Percentiles rank a stretch among this genome's conserved stretches.
Evolutionary conservation across 805 yeast species (phyloP).

Genomic region (Ogataea pignaliae): DNA sequence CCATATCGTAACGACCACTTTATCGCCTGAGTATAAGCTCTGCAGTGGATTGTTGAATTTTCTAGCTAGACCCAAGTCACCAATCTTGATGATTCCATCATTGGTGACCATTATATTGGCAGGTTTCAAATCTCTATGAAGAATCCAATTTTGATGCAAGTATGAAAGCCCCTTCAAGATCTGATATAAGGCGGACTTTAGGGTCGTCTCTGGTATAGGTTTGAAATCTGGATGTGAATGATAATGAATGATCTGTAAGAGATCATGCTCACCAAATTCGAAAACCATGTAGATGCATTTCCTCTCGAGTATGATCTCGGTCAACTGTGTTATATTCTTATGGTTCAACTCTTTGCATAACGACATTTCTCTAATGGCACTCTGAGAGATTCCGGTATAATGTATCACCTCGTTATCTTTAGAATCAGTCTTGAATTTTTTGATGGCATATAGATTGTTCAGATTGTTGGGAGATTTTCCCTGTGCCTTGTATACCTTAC

Average conservation of each 20-base stretch:
- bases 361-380: slow-evolving; percentile 95
- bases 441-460: slow-evolving; percentile 67
- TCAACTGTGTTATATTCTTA: slow-evolving; percentile 71
- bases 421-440: slow-evolving; percentile 91
- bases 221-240: slow-evolving; percentile 87
- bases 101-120: slow-evolving; percentile 95
- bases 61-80: slow-evolving; percentile 90
- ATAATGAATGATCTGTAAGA: slow-evolving; percentile 87
- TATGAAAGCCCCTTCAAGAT: slow-evolving; percentile 86
- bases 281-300: slow-evolving; percentile 92
- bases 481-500: slow-evolving; percentile 87
- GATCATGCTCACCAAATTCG: slow-evolving; percentile 94
- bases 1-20: slow-evolving; percentile 97
- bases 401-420: slow-evolving; percentile 79
- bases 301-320: slow-evolving; percentile 81
- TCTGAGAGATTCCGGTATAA: slow-evolving; percentile 93
- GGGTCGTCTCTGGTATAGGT: slow-evolving; percentile 70
- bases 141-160: slow-evolving; percentile 92
- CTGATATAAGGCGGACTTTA: slow-evolving; percentile 89
- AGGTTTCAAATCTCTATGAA: slow-evolving; percentile 94
- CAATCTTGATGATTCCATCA: slow-evolving; percentile 89
- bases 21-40: slow-evolving; percentile 84
- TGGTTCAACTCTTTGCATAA: slow-evolving; percentile 83
- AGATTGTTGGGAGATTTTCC: slow-evolving; percentile 30
- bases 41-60: slow-evolving; percentile 84